Base-by-base conservation (phyloP, 192 early-diverging fungal species). In the Backusella tuberculispora region DNA sequence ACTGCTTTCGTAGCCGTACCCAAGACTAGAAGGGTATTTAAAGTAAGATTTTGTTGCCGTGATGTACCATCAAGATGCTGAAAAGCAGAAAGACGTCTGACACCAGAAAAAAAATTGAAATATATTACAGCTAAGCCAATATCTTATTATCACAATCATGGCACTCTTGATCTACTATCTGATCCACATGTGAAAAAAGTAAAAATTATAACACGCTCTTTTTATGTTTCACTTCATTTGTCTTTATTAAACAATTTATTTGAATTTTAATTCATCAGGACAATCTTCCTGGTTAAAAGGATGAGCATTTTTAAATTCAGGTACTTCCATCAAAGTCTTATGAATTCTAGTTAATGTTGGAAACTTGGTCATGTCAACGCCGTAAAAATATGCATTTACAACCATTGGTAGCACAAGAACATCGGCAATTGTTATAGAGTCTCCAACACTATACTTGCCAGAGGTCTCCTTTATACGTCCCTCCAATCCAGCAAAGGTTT, bases 351-450 rank as follows among this genome's bases (percentile, higher is more conserved):
- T 72, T 56, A 96, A 92, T 24, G 75, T 83, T 5, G 96, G 95
- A 78, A 88, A 94, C 45, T 76, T 60, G 4, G 63, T 75, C 84
- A 98, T 80, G 75, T 96, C 92, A 10, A 96, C 92, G 15, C 83
- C 73, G 37, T 74, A 90, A 21, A 90, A 90, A 65, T 41, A 34
- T n/a, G 91, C 96, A 77, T 96, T 96, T 77, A 84, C 90, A 19
- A 90, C 85, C 83, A 95, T 93, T 5, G 95, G 95, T 5, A 93
- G 83, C 37, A 98, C 81, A 73, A 83, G 88, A 42, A 92, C 76
- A 82, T 98, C 96, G 0, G 96, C 96, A 71, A 96, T 76, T 0
- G 95, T 94, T 45, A 98, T 83, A 37, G 86, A 65, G 74, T 96
- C 92, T 37, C 95, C 95, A 38, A 92, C 87, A 69, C 91, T 92